Conservation (phyloP, 2,329 filamentous ascomycete species). For the Blastomyces percursus region DNA sequence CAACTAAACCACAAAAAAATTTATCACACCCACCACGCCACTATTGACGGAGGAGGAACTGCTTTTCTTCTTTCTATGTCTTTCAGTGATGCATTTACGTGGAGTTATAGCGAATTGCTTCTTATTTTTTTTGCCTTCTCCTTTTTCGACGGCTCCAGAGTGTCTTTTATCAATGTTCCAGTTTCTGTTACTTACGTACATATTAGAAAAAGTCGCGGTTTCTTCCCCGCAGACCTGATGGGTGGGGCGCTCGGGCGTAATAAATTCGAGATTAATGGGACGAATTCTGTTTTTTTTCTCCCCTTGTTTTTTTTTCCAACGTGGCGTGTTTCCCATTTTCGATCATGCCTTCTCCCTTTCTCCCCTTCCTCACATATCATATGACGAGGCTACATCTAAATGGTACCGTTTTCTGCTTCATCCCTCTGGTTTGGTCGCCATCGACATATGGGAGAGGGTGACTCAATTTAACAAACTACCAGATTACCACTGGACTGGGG, state of each 20-base stretch:
- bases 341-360: too few relatives aligned
- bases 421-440: neutral
- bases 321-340: too few relatives aligned
- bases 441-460: too few relatives aligned
- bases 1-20: neutral
- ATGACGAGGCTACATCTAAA: too few relatives aligned
- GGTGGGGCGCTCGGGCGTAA: slow-evolving; percentile 9
- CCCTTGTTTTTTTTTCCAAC: neutral
- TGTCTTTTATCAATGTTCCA: neutral
- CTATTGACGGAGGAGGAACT: neutral
- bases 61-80: slow-evolving; percentile 19
- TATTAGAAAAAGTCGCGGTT: slow-evolving; percentile 8
- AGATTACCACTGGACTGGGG: neutral
- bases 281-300: slow-evolving; percentile 4
- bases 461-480: neutral
- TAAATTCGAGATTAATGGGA: neutral
- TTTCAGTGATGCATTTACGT: slow-evolving; percentile 33
- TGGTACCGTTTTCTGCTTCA: neutral
- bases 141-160: neutral
- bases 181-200: neutral
- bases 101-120: slow-evolving; percentile 35
- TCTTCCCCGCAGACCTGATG: neutral
- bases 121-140: neutral
- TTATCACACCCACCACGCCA: neutral
- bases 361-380: neutral